phyloP scores from a whole-genome alignment of 2,329 filamentous ascomycete species.

The Penicillium sp. region DNA sequence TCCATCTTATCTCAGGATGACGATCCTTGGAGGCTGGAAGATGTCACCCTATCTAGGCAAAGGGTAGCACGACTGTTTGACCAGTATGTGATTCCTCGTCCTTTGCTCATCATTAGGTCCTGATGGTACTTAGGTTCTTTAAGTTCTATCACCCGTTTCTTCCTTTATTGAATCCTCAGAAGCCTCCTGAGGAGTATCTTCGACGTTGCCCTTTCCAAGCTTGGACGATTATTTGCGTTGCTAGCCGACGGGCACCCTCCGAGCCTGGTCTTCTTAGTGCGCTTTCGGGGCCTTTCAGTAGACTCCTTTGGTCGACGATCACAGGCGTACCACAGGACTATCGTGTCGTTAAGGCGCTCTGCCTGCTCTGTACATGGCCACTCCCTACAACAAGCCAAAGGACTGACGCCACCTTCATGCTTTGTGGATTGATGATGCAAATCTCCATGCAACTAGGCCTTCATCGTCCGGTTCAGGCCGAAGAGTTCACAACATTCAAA shows the following conservation, averaged over 20 bases:
- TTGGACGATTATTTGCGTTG: slow-evolving; percentile 67
- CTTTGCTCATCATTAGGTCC: neutral
- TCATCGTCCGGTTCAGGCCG: slow-evolving; percentile 65
- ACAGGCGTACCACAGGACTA: slow-evolving; percentile 64
- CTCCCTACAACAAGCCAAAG: slow-evolving; percentile 65
- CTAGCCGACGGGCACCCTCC: slow-evolving; percentile 61
- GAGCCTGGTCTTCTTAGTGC: slow-evolving; percentile 60
- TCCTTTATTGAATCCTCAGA: slow-evolving; percentile 62
- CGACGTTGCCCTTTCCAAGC: slow-evolving; percentile 63
- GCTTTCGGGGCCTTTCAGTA: slow-evolving; percentile 56
- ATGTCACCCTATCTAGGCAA: slow-evolving; percentile 44
- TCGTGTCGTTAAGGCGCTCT: slow-evolving; percentile 66
- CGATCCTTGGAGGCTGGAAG: slow-evolving; percentile 56
- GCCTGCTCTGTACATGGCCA: slow-evolving; percentile 67
- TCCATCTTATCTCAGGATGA: slow-evolving; percentile 44
- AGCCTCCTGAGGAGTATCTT: slow-evolving; percentile 61
- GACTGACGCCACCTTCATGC: slow-evolving; percentile 67
- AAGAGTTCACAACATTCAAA: slow-evolving; percentile 56
- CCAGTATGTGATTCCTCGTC: slow-evolving; percentile 34
- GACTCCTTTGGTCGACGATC: slow-evolving; percentile 64
- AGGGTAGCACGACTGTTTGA: slow-evolving; percentile 50
- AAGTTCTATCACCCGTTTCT: slow-evolving; percentile 66
- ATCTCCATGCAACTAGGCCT: slow-evolving; percentile 68
- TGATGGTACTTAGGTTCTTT: slow-evolving; percentile 58
- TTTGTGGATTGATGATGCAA: slow-evolving; percentile 69